phyloP scores from a whole-genome alignment of 2,329 filamentous ascomycete genomes.

The Colletotrichum destructivum region DNA sequence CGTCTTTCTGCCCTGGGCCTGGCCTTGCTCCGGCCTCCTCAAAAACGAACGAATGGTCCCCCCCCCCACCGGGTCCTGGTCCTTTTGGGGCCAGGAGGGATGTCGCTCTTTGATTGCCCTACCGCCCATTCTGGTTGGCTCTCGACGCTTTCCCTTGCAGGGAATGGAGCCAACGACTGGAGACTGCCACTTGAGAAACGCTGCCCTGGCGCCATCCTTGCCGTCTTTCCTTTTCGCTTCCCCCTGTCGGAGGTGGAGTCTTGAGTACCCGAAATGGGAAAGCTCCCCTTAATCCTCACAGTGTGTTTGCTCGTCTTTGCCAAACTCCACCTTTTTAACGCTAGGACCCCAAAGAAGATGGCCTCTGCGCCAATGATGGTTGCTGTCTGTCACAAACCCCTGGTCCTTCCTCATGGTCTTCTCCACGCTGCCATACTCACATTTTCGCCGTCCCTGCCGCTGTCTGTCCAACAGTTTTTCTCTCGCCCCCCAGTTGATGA shows the following conservation, averaged over 20 bases:
- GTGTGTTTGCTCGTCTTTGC: conserved; percentile 9
- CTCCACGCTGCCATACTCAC: background rate
- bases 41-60: conserved; percentile 19
- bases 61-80: conserved; percentile 17
- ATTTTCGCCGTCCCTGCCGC: conserved; percentile 7
- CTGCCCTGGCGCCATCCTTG: conserved; percentile 36
- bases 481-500: background rate
- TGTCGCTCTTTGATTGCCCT: conserved; percentile 42
- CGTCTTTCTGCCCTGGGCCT: background rate
- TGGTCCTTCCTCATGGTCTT: conserved; percentile 13
- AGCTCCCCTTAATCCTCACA: conserved; percentile 24
- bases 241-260: conserved; percentile 21
- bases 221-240: conserved; percentile 33
- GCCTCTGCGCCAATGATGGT: conserved; percentile 37
- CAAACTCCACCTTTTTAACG: conserved; percentile 9
- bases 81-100: conserved; percentile 30
- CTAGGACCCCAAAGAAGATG: conserved; percentile 11
- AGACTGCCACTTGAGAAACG: conserved; percentile 30
- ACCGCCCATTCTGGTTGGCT: conserved; percentile 32
- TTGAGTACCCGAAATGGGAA: conserved; percentile 27
- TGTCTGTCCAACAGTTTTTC: conserved; percentile 12
- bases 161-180: conserved; percentile 32
- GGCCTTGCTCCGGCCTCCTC: background rate
- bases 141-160: conserved; percentile 10
- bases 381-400: conserved; percentile 17